Evolutionary conservation across 2,329 filamentous ascomycete species (phyloP).

Genomic region (Hypoxylon sp.): DNA sequence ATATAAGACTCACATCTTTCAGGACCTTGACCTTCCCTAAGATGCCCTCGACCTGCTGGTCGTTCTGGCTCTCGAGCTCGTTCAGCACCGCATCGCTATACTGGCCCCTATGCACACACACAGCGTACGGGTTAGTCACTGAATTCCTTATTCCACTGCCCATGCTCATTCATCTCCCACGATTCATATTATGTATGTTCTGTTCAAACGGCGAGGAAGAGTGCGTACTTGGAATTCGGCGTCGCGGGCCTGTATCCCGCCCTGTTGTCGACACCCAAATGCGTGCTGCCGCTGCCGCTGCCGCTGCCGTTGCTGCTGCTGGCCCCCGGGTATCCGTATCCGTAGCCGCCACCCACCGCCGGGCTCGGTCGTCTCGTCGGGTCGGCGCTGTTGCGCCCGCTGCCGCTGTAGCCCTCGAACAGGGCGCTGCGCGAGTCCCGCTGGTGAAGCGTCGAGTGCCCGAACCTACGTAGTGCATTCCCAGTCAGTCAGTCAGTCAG

Average conservation of each 20-base stretch:
- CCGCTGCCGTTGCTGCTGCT: constrained; percentile 41
- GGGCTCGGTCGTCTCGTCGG: constrained; percentile 54
- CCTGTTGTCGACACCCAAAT: constrained; percentile 42
- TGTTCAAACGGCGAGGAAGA: background rate
- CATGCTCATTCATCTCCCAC: background rate
- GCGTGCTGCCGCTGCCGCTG: constrained; percentile 25
- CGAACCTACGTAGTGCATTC: constrained; percentile 61
- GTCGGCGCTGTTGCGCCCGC: constrained; percentile 58
- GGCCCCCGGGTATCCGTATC: constrained; percentile 62
- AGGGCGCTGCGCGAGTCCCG: constrained; percentile 76
- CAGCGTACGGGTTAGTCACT: too few relatives aligned
- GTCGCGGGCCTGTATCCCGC: constrained; percentile 70
- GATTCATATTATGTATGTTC: background rate
- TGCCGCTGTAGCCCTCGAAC: constrained; percentile 76
- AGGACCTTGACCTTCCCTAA: constrained; percentile 87
- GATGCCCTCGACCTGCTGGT: constrained; percentile 88
- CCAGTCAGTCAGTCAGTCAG: too few relatives aligned
- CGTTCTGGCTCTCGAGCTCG: constrained; percentile 95
- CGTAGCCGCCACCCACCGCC: constrained; percentile 52
- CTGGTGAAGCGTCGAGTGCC: constrained; percentile 74
- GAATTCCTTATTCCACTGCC: too few relatives aligned
- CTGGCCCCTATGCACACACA: constrained; percentile 69
- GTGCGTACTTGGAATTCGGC: constrained; percentile 69
- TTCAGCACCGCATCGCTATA: constrained; percentile 92
- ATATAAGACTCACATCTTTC: constrained; percentile 75